A percentile compares a stretch with the other conserved stretches of the same genome.
These are phyloP conservation scores for Zasmidium cellare DNA, from an alignment of 2,329 filamentous ascomycete genomes.

Conservation along the genomic window DNA sequence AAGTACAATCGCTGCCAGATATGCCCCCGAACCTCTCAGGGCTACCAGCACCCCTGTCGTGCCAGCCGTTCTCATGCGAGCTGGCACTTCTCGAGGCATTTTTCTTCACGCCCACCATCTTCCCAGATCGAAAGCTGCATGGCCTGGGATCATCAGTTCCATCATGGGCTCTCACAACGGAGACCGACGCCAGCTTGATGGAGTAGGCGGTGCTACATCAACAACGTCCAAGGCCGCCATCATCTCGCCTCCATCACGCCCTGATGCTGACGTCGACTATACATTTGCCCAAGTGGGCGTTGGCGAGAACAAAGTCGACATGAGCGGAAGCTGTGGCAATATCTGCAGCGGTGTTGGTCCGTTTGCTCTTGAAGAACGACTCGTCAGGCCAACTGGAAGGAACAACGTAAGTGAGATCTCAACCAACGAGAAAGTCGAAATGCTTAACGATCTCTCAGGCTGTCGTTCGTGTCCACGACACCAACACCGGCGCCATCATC, in stretches of 20 bases:
- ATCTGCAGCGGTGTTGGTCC: neutral
- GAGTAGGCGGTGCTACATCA: neutral
- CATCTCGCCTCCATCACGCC: neutral
- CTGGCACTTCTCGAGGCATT: neutral
- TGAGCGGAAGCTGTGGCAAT: neutral
- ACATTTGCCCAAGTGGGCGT: neutral
- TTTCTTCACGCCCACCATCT: neutral
- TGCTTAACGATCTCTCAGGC: neutral
- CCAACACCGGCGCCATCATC: neutral
- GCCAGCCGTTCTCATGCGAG: neutral
- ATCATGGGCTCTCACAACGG: neutral
- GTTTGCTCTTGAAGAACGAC: neutral
- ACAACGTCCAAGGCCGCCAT: neutral
- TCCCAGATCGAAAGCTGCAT: neutral
- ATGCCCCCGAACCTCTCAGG: neutral
- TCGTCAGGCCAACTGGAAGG: neutral
- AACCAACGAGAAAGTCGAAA: neutral
- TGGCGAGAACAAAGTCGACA: neutral
- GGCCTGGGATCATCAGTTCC: neutral
- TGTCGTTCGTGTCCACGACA: neutral
- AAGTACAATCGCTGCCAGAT: neutral
- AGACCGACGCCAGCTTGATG: neutral
- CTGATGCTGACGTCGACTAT: constrained; percentile 1
- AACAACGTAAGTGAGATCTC: neutral
- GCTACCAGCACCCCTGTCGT: neutral